phyloP scores from a whole-genome alignment of 805 yeast genomes.

The Saccharomycopsis malanga region DNA sequence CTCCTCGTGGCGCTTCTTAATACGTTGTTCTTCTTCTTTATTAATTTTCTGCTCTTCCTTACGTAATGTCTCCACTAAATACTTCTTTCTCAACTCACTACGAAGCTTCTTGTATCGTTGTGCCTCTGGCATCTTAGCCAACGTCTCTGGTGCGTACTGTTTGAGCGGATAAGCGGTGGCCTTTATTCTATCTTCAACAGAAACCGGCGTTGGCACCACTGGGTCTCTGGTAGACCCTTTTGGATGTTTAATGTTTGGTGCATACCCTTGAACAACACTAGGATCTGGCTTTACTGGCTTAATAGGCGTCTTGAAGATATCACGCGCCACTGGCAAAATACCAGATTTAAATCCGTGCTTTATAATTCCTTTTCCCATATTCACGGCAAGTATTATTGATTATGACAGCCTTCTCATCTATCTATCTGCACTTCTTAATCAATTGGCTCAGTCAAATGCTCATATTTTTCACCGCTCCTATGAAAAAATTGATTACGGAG shows the following conservation, averaged over 20 bases:
- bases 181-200: slow-evolving; percentile 54
- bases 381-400: background rate
- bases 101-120: slow-evolving; percentile 43
- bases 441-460: too few relatives aligned
- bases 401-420: too few relatives aligned
- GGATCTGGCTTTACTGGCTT: slow-evolving; percentile 45
- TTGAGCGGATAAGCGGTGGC: slow-evolving; percentile 44
- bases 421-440: too few relatives aligned
- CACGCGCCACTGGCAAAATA: slow-evolving; percentile 69
- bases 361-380: slow-evolving; percentile 42
- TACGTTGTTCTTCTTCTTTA: slow-evolving; percentile 24
- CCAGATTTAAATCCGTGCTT: slow-evolving; percentile 63
- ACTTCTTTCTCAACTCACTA: slow-evolving; percentile 65
- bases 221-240: slow-evolving; percentile 52
- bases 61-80: slow-evolving; percentile 54
- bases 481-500: too few relatives aligned
- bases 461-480: too few relatives aligned
- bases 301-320: slow-evolving; percentile 60
- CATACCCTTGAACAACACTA: slow-evolving; percentile 57
- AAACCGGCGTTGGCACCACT: slow-evolving; percentile 42
- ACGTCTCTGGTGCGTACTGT: slow-evolving; percentile 28
- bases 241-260: slow-evolving; percentile 64
- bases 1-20: slow-evolving; percentile 31
- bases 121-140: slow-evolving; percentile 30
- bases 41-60: slow-evolving; percentile 45